Evolutionary conservation across 352 stramenopile genomes (phyloP).

Genomic region (Phytophthora fragariae): DNA sequence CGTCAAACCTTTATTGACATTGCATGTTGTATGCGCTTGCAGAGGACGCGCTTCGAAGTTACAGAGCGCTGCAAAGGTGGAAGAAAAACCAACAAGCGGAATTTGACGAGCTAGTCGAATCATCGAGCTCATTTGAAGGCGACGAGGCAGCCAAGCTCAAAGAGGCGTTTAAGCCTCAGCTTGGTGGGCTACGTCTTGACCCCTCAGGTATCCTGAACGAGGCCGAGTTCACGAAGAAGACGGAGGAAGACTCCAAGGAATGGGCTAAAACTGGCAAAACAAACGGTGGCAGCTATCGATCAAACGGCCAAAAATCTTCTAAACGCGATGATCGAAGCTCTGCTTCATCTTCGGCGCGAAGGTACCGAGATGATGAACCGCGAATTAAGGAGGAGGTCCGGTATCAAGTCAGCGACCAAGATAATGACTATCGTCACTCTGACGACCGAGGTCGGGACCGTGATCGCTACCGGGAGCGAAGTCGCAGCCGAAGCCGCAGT

Average conservation of each 20-base stretch:
- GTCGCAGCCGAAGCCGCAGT: conserved; percentile 36
- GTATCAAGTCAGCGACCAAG: conserved; percentile 22
- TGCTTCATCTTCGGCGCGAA: conserved; percentile 15
- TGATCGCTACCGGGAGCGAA: conserved; percentile 32
- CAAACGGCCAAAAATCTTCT: conserved; percentile 6
- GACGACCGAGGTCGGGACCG: conserved; percentile 17
- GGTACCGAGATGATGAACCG: conserved; percentile 32
- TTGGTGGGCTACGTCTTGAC: conserved; percentile 72
- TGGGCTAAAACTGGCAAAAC: conserved; percentile 42
- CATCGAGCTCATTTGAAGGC: conserved; percentile 32
- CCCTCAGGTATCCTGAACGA: conserved; percentile 62
- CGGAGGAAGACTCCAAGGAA: conserved; percentile 66
- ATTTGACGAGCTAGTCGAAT: conserved; percentile 64
- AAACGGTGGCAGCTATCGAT: conserved; percentile 22
- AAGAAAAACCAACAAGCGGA: conserved; percentile 69
- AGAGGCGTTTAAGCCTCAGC: conserved; percentile 61
- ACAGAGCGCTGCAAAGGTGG: conserved; percentile 67
- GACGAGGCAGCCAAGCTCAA: conserved; percentile 47
- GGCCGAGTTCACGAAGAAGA: conserved; percentile 74
- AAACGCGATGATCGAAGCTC: conserved; percentile 22
- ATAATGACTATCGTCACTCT: conserved; percentile 27
- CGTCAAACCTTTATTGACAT: background rate
- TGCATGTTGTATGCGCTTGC: conserved; percentile 5
- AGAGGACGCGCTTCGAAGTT: conserved; percentile 75
- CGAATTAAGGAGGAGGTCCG: conserved; percentile 46